Percentiles rank a stretch among this genome's conserved stretches.
These are phyloP conservation scores for Tetragonia tetragonoides DNA, from an alignment of 148 eudicot genomes.

Conservation along the genomic window DNA sequence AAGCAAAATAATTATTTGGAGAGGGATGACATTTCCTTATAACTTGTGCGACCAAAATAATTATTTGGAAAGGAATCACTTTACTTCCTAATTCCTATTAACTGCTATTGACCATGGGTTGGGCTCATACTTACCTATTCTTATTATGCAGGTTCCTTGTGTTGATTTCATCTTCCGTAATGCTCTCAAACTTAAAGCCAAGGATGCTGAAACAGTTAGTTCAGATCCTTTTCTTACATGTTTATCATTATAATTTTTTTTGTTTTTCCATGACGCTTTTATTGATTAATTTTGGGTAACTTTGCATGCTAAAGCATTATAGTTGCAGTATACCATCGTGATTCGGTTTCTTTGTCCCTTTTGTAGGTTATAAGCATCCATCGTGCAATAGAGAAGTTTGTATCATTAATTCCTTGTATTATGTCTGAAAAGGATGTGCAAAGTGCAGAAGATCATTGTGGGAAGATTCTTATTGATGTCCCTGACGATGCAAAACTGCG, in stretches of 20 bases:
- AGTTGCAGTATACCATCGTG: neutral
- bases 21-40: neutral
- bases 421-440: conserved; percentile 43
- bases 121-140: neutral
- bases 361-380: conserved; percentile 74
- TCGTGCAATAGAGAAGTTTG: conserved; percentile 55
- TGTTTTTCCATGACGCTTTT: neutral
- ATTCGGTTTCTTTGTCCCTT: neutral
- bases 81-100: neutral
- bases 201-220: conserved; percentile 86
- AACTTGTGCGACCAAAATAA: neutral
- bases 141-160: conserved; percentile 53
- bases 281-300: neutral
- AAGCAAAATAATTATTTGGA: no score
- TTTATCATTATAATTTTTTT: neutral
- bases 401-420: conserved; percentile 56
- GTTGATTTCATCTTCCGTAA: conserved; percentile 65
- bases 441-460: conserved; percentile 46
- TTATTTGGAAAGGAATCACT: neutral
- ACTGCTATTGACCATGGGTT: neutral
- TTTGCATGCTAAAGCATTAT: neutral
- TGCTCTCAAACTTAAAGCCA: conserved; percentile 84
- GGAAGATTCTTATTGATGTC: conserved; percentile 52
- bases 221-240: neutral
- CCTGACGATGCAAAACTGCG: conserved; percentile 53